Conservation (phyloP, 805 yeast genomes). For the Ogataea nonfermentans region DNA sequence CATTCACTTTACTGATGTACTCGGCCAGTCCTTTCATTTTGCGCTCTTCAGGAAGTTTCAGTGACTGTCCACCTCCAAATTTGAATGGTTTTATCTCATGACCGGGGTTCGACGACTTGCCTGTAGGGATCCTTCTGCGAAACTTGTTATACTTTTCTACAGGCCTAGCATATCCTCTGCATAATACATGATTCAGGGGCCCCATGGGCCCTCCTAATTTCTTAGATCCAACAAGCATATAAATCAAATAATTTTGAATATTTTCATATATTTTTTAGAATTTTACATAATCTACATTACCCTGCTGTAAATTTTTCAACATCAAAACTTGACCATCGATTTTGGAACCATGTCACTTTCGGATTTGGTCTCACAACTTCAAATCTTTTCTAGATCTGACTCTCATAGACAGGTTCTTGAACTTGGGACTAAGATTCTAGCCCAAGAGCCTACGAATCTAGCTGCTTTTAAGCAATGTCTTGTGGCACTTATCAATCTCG, state of each 20-base stretch:
- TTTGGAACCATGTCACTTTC: constrained; percentile 23
- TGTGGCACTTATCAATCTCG: constrained; percentile 59
- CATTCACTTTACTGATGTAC: constrained; percentile 49
- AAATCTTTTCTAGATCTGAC: constrained; percentile 36
- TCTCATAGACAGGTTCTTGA: constrained; percentile 35
- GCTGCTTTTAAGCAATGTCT: constrained; percentile 42
- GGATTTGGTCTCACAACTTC: constrained; percentile 35
- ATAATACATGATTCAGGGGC: not conserved
- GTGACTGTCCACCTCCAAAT: constrained; percentile 50
- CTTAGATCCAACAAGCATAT: not conserved
- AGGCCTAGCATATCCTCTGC: not conserved
- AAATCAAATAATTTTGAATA: not conserved
- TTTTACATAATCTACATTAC: constrained; percentile 5
- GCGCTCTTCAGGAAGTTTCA: constrained; percentile 39
- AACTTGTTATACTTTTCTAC: too few relatives aligned
- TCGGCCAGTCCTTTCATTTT: constrained; percentile 37
- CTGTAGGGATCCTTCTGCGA: too few relatives aligned
- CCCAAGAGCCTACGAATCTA: constrained; percentile 28
- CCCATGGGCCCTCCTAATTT: not conserved
- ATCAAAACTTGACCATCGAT: constrained; percentile 3
- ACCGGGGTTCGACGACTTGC: too few relatives aligned
- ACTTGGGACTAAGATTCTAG: constrained; percentile 30
- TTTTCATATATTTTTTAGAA: constrained; percentile 1
- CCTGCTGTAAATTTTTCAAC: constrained; percentile 11
- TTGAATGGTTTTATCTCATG: constrained; percentile 29